phyloP scores from a whole-genome alignment of 352 stramenopile species.

The Thraustotheca clavata region DNA sequence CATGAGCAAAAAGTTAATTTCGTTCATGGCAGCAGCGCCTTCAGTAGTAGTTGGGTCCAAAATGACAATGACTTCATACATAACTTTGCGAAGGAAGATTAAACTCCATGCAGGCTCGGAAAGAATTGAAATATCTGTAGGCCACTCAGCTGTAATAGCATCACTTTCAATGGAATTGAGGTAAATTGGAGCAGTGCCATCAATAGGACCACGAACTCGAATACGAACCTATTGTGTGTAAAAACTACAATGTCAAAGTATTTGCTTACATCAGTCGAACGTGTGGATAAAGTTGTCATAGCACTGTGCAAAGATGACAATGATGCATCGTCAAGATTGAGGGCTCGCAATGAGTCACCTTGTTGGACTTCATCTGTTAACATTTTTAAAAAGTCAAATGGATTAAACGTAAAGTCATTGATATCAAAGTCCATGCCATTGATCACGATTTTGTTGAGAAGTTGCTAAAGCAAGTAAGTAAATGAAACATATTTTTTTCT shows the following conservation, averaged over 20 bases:
- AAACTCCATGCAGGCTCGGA: constrained; percentile 60
- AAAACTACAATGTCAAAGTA: background rate
- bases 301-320: background rate
- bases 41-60: constrained; percentile 49
- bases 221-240: constrained; percentile 33
- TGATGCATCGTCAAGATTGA: background rate
- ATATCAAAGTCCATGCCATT: constrained; percentile 82
- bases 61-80: constrained; percentile 77
- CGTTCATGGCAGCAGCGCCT: constrained; percentile 39
- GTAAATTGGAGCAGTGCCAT: constrained; percentile 57
- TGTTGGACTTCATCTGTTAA: constrained; percentile 52
- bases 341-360: background rate
- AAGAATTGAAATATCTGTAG: constrained; percentile 36
- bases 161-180: constrained; percentile 79
- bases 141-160: constrained; percentile 39
- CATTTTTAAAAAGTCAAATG: constrained; percentile 83
- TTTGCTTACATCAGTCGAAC: background rate
- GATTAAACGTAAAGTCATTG: constrained; percentile 82
- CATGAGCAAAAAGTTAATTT: constrained; percentile 63
- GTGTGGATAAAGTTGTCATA: background rate
- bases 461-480: constrained; percentile 26
- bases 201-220: constrained; percentile 46
- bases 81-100: constrained; percentile 80
- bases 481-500: background rate
- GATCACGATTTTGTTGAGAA: constrained; percentile 73